Evolutionary conservation across 2,329 filamentous ascomycete genomes (phyloP), one percentile per base, ranked within the genome.

Genomic region (Scytalidium sp.): DNA sequence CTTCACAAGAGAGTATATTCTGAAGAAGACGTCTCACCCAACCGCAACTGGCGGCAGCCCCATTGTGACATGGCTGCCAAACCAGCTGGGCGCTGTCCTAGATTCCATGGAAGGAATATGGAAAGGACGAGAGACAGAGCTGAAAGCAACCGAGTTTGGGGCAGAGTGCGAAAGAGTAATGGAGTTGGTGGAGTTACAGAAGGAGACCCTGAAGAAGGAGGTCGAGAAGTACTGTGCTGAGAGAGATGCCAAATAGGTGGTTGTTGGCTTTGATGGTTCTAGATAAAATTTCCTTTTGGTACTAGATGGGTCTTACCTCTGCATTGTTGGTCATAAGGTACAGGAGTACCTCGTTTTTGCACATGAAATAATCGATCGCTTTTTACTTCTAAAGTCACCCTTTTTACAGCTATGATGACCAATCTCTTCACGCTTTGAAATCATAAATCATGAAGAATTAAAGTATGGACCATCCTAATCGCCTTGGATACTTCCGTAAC

Each of bases 1-100:
- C 66, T 93, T 93, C 64, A 89, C 87, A 2, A 78, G 88, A 51
- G 88, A 92, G 74, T 93, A 93, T 64, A 92, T 93, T 60, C 77
- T 93, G 55, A 90, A 90, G 75, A 81, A 83, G 62, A 91, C 85
- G 1, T 74, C 72, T 17, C 87, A 93, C 64, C 87, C 88, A 1
- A 90, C 85, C 2, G 88, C 88, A 0, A 93, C 88, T 0, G 88
- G 88, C 2, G 88, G 88, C 17, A 89, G 84, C 58, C 88, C 88
- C 3, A 92, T 93, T 53, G 87, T 92, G 15, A 92, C 87, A 2
- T 93, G 88, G 88, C 70, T 93, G 53, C 88, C 88, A 2, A 93
- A 92, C 67, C 88, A 93, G 72, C 75, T 93, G 43, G 77, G 82
- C 55, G 87, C 88, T 1, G 86, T 92, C 11, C 75, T 93, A 67